Conservation (phyloP, 331 rosid species). For the Acacia pycnantha region DNA sequence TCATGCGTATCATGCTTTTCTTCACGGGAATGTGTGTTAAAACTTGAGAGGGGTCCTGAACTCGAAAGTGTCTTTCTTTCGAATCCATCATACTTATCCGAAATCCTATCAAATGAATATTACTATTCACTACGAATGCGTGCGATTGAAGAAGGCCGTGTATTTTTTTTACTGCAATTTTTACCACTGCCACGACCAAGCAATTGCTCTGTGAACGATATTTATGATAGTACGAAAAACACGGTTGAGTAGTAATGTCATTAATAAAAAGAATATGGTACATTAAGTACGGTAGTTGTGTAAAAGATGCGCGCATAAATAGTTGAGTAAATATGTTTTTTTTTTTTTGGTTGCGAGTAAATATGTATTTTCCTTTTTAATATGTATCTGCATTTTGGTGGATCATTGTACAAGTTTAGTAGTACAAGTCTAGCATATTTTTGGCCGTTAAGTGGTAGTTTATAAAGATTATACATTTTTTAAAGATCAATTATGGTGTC, state of each 20-base stretch:
- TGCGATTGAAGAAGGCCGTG: not conserved
- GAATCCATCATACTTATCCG: not conserved
- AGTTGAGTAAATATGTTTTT: not conserved
- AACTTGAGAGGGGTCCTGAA: not conserved
- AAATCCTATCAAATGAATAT: not conserved
- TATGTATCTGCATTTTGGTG: not conserved
- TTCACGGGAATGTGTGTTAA: not conserved
- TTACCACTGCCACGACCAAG: not conserved
- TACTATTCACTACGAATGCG: not conserved
- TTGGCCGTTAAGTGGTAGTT: not conserved
- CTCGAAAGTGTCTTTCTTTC: not conserved
- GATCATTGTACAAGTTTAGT: not conserved
- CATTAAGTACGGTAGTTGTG: not conserved
- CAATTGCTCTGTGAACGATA: not conserved
- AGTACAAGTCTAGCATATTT: not conserved
- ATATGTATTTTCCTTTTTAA: not conserved
- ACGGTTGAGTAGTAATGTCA: constrained; percentile 12
- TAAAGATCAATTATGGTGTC: not conserved
- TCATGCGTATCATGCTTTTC: not conserved
- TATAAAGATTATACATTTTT: not conserved
- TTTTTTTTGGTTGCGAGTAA: too few species aligned
- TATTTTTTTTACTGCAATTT: not conserved
- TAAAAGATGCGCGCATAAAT: not conserved
- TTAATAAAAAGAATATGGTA: not conserved
- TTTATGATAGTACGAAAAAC: constrained; percentile 23